Conservation (phyloP, 768 basidiomycete genomes). For the Hydnomerulius pinastri region DNA sequence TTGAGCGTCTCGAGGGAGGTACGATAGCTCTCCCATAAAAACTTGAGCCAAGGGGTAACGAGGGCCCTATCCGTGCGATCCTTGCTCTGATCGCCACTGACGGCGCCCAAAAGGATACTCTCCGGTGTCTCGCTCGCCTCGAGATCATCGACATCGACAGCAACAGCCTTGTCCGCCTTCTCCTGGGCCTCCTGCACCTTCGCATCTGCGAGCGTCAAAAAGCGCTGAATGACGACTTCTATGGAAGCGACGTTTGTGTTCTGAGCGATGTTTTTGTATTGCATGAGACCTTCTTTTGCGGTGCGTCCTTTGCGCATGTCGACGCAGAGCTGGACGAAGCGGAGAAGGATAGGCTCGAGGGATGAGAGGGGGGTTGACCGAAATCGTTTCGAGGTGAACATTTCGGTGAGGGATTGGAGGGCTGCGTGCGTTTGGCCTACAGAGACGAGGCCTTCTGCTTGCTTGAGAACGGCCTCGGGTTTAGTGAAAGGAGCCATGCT, state of each 20-base stretch:
- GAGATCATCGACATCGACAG: slow-evolving; percentile 89
- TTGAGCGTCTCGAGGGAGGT: slow-evolving; percentile 95
- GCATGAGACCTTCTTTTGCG: slow-evolving; percentile 94
- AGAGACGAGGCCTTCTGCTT: slow-evolving; percentile 91
- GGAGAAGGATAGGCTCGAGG: slow-evolving; percentile 93
- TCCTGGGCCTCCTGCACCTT: slow-evolving; percentile 87
- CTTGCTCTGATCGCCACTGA: slow-evolving; percentile 87
- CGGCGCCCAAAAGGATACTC: slow-evolving; percentile 86
- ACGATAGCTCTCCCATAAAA: slow-evolving; percentile 98
- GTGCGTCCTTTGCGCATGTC: slow-evolving; percentile 91
- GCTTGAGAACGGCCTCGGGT: slow-evolving; percentile 88
- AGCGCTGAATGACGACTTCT: slow-evolving; percentile 86
- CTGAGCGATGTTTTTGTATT: slow-evolving; percentile 98
- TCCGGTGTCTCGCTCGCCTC: slow-evolving; percentile 96
- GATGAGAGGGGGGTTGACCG: slow-evolving; percentile 84
- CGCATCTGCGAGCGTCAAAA: slow-evolving; percentile 77
- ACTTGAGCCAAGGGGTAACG: slow-evolving; percentile 97
- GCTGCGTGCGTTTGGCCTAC: slow-evolving; percentile 91
- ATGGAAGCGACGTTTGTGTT: slow-evolving; percentile 89
- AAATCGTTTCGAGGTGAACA: slow-evolving; percentile 94
- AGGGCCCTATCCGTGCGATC: slow-evolving; percentile 93
- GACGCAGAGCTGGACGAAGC: slow-evolving; percentile 95
- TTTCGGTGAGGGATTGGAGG: slow-evolving; percentile 86
- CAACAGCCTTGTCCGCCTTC: slow-evolving; percentile 75
- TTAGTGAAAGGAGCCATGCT: slow-evolving; percentile 94